Evolutionary conservation across 2,329 filamentous ascomycete species (phyloP), one percentile per base, ranked within the genome.

Genomic region (Aspergillus vadensis): DNA sequence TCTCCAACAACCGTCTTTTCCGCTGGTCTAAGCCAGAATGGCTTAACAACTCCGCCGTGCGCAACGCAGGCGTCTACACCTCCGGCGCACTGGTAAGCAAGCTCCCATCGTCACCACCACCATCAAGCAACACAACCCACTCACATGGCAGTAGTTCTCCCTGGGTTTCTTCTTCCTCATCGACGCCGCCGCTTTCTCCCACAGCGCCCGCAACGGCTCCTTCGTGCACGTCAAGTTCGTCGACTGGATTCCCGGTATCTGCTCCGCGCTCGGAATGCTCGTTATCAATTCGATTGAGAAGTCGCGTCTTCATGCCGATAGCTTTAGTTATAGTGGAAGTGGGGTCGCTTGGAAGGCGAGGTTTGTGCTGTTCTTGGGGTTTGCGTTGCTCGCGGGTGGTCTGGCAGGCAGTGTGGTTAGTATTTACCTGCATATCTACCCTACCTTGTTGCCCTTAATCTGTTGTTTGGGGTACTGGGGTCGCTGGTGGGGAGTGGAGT

Each of bases 261-360:
- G 88, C 80, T 88, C 85, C 47, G 82, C 85, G 62, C 81, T 90
- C 32, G 87, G 87, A 62, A 89, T 90, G 87, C 81, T 90, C 54
- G 86, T 90, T 67, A 89, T 90, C 80, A 90, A 90, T 76, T 86
- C 82, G 63, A 89, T 90, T 70, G 87, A 90, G 70, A 90, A 90
- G 77, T 83, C 85, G 25, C 80, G 86, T 43, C 74, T 90, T 58
- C 83, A 82, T 41, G 86, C 85, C 36, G 87, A 90, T 71, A 85
- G 80, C 70, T 89, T 86, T 71, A 85, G 82, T 61, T 89, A 89
- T 74, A 83, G 80, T 54, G 87, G 87, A 2, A 85, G 83, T 61
- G 85, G 86, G 1, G 86, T 89, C 30, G 86, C 87, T n/a, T 90
- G 87, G 87, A 89, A 89, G 74, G 88, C 87, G 61, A 77, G 85